Evolutionary conservation across 495 filamentous ascomycete species (phyloP), one percentile per base, ranked within the genome.

Genomic region (Astrothelium macrocarpum): DNA sequence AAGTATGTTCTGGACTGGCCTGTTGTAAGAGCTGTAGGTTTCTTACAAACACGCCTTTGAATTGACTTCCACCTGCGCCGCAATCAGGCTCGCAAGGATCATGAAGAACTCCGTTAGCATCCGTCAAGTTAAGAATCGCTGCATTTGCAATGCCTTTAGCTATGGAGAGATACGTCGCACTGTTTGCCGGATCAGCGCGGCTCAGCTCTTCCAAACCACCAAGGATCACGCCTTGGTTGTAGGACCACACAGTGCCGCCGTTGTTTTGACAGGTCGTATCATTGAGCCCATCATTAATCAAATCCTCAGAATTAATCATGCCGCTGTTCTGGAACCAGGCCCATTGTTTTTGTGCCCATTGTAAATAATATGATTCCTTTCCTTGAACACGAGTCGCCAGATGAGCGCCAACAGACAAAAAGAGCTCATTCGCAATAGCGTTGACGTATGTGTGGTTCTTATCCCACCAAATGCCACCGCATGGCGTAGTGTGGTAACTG

Each of bases 201-300:
- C 78, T 73, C 53, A 90, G 77, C 73, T 91, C 87, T 42, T 86
- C 83, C 0, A 90, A 78, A 0, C 80, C 88, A 14, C 88, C 88
- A 11, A 91, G 79, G 32, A 91, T 76, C 28, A 90, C 86, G 36
- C 88, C 88, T 74, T 91, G 88, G 75, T 91, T 91, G 75, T 91
- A 91, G 0, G 86, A 85, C 85, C 85, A 91, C 59, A 84, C 81
- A 3, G 80, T 80, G 42, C 74, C 71, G 34, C 80, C 79, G 71
- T 90, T 90, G 73, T 87, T 89, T 67, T 82, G 77, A 73, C 85
- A 88, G 28, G 72, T 78, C 1, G 71, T 70, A 9, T 65, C 58
- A 64, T 80, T 75, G 11, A 91, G 79, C 3, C 87, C 87, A 67
- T 91, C 87, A 68, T 90, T 88, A 72, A 91, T 85, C 5, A 81